phyloP scores from a whole-genome alignment of 306 rosid genomes.

The Citrullus amarus region DNA sequence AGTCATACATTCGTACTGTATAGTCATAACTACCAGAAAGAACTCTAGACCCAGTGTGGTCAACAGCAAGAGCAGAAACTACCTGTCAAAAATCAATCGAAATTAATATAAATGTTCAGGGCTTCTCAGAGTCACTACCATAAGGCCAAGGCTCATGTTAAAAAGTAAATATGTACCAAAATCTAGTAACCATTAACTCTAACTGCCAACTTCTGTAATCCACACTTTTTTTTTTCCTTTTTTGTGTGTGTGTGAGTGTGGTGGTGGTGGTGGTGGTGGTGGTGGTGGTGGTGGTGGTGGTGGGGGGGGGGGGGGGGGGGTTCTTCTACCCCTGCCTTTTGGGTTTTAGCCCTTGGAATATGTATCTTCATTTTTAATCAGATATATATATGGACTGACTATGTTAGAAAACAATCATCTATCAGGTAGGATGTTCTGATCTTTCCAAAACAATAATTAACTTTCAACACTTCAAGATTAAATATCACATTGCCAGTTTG shows the following conservation, averaged over 20 bases:
- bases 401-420: not conserved
- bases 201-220: too few species aligned
- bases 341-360: too few species aligned
- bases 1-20: slow-evolving; percentile 74
- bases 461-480: not conserved
- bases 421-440: not conserved
- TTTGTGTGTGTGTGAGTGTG: too few species aligned
- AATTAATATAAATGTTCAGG: not conserved
- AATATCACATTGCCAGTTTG: not conserved
- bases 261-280: too few species aligned
- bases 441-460: not conserved
- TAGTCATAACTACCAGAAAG: slow-evolving; percentile 93
- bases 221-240: too few species aligned
- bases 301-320: too few species aligned
- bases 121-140: not conserved
- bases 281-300: too few species aligned
- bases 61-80: slow-evolving; percentile 83
- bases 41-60: slow-evolving; percentile 89
- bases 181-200: not conserved
- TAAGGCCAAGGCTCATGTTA: not conserved
- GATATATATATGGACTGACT: not conserved
- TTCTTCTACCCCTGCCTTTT: too few species aligned
- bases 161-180: not conserved
- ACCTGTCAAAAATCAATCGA: slow-evolving; percentile 38
- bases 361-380: too few species aligned